These are phyloP conservation scores for Diplosphaera chodatii DNA, from an alignment of 139 green algal genomes.

Conservation along the genomic window DNA sequence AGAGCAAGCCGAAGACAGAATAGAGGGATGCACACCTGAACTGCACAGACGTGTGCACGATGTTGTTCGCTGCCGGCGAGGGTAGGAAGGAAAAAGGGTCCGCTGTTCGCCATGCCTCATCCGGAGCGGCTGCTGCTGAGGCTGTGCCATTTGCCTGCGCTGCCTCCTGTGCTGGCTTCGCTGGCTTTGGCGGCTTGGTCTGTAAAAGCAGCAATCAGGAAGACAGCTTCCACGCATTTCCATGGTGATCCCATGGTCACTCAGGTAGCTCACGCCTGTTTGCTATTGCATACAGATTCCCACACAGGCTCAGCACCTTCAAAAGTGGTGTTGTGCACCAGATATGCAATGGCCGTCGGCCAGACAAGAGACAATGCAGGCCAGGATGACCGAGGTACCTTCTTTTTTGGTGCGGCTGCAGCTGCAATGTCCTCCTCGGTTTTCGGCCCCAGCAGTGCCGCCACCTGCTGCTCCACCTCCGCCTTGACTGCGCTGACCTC, in stretches of 20 bases:
- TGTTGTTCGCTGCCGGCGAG: slow-evolving; percentile 75
- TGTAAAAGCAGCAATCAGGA: background rate
- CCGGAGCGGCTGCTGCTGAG: slow-evolving; percentile 4
- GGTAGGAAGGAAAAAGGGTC: slow-evolving; percentile 86
- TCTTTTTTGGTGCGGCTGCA: slow-evolving; percentile 61
- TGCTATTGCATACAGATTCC: no score
- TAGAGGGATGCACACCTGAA: slow-evolving; percentile 22
- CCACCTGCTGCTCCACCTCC: slow-evolving; percentile 45
- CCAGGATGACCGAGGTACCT: slow-evolving; percentile 15
- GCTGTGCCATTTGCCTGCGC: slow-evolving; percentile 10
- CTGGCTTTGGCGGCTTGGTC: background rate
- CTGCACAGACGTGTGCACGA: slow-evolving; percentile 60
- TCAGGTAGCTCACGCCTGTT: no score
- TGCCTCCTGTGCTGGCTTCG: slow-evolving; percentile 6
- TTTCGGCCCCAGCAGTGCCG: slow-evolving; percentile 74
- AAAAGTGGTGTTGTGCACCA: no score
- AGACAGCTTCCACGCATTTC: no score
- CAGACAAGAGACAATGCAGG: no score
- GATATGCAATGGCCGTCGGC: no score
- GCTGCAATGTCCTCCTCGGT: slow-evolving; percentile 75
- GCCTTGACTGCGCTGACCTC: slow-evolving; percentile 53
- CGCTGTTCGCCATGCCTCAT: slow-evolving; percentile 20
- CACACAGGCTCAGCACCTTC: no score
- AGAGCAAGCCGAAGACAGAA: no score
- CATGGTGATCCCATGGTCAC: no score